Conservation (phyloP, 192 early-diverging fungal species). For the Rhizophagus clarus region DNA sequence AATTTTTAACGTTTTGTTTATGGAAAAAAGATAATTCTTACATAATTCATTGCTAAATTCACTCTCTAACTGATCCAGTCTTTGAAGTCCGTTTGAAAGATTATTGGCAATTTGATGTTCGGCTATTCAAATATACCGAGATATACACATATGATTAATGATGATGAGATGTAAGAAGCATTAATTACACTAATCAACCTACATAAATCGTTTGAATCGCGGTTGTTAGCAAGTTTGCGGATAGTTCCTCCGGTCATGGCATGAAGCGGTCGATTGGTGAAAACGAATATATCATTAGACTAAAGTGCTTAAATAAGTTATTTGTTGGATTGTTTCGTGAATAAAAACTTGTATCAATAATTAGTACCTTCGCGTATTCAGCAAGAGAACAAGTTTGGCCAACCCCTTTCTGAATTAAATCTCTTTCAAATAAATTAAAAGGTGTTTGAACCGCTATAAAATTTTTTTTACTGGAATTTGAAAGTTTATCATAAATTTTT, state of each 20-base stretch:
- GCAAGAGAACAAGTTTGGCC: constrained; percentile 39
- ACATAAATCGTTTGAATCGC: background rate
- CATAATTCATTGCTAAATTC: constrained; percentile 47
- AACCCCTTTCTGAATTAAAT: constrained; percentile 45
- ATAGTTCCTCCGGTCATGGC: constrained; percentile 60
- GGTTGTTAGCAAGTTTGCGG: constrained; percentile 54
- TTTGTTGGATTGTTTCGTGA: background rate
- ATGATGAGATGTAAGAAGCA: background rate
- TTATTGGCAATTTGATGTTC: constrained; percentile 32
- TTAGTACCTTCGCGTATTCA: constrained; percentile 42
- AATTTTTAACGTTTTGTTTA: background rate
- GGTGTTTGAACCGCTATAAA: constrained; percentile 70
- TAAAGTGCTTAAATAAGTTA: constrained; percentile 25
- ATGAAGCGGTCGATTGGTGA: constrained; percentile 74
- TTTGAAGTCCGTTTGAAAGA: constrained; percentile 44
- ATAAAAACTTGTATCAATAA: background rate
- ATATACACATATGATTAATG: background rate
- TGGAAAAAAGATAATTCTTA: constrained; percentile 20
- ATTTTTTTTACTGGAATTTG: constrained; percentile 42
- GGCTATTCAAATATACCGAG: background rate
- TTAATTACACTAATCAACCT: background rate
- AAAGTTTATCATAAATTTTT: constrained; percentile 42
- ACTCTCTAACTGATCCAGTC: constrained; percentile 50
- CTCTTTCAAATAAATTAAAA: constrained; percentile 75
- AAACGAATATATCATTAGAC: constrained; percentile 60